Evolutionary conservation across 441 rosid species (phyloP).

Genomic region (Bocquillonia castaneifolia): DNA sequence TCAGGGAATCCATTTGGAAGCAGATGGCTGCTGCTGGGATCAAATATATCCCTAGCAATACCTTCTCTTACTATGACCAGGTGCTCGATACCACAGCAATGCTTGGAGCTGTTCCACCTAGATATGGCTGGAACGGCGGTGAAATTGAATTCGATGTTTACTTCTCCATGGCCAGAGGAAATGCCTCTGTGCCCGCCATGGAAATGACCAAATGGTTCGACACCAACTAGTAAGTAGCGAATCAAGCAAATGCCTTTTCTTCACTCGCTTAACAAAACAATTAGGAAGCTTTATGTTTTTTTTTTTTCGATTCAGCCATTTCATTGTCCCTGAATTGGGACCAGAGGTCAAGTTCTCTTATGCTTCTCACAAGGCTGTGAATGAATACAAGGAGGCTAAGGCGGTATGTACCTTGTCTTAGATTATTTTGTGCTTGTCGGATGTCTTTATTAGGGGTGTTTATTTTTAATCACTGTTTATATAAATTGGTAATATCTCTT

Average conservation of each 20-base stretch:
- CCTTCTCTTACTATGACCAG: conserved; percentile 85
- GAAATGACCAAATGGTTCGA: conserved; percentile 99
- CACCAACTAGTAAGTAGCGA: conserved; percentile 91
- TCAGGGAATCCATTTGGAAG: conserved; percentile 86
- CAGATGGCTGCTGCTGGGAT: conserved; percentile 83
- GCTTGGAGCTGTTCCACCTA: conserved; percentile 92
- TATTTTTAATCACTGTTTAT: too few relatives aligned
- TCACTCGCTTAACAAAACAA: not conserved
- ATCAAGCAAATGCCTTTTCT: not conserved
- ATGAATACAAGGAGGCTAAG: conserved; percentile 93
- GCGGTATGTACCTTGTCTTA: conserved; percentile 41
- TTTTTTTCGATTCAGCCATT: conserved; percentile 65
- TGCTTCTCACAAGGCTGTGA: conserved; percentile 95
- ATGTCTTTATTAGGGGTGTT: not conserved
- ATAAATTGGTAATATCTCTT: not conserved
- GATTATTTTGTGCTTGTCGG: not conserved
- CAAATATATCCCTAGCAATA: conserved; percentile 94
- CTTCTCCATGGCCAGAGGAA: conserved; percentile 98
- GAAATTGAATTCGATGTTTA: conserved; percentile 78
- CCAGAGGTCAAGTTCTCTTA: conserved; percentile 82
- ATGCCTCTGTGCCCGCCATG: conserved; percentile 93
- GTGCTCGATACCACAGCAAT: conserved; percentile 87
- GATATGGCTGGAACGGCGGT: conserved; percentile 71
- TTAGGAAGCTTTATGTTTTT: too few relatives aligned
- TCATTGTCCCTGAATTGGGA: conserved; percentile 94